These are phyloP conservation scores for Schizosaccharomyces lindneri DNA, from an alignment of 805 yeast species.

Conservation along the genomic window DNA sequence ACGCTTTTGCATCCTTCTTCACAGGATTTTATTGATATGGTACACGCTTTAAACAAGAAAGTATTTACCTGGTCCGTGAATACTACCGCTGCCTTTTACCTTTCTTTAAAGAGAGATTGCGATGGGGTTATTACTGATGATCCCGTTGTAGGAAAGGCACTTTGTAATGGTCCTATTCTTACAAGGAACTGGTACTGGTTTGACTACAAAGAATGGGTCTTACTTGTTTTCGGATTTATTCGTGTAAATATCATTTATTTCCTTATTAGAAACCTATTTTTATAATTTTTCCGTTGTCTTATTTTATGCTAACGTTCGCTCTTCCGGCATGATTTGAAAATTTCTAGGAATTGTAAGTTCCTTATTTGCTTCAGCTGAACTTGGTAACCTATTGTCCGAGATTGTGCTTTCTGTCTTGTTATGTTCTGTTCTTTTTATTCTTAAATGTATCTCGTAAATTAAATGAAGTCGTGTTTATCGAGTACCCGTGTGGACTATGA, in stretches of 20 bases:
- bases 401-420: too few relatives aligned
- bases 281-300: neutral
- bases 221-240: neutral
- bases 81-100: constrained; percentile 5
- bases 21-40: constrained; percentile 10
- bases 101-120: neutral
- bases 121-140: neutral
- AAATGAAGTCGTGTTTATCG: too few relatives aligned
- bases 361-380: too few relatives aligned
- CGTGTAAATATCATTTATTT: neutral
- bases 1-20: constrained; percentile 10
- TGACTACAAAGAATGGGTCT: neutral
- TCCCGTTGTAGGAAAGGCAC: neutral
- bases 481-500: too few relatives aligned
- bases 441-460: too few relatives aligned
- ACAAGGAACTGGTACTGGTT: neutral
- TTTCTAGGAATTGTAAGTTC: too few relatives aligned
- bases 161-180: neutral
- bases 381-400: too few relatives aligned
- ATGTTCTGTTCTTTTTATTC: too few relatives aligned
- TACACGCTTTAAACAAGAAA: constrained; percentile 25
- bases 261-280: neutral
- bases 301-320: too few relatives aligned
- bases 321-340: too few relatives aligned
- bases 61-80: constrained; percentile 33